Evolutionary conservation across 225 moss, liverwort and hornwort genomes (phyloP), one percentile per base, ranked within the genome.

Genomic region (Polytrichum formosum): DNA sequence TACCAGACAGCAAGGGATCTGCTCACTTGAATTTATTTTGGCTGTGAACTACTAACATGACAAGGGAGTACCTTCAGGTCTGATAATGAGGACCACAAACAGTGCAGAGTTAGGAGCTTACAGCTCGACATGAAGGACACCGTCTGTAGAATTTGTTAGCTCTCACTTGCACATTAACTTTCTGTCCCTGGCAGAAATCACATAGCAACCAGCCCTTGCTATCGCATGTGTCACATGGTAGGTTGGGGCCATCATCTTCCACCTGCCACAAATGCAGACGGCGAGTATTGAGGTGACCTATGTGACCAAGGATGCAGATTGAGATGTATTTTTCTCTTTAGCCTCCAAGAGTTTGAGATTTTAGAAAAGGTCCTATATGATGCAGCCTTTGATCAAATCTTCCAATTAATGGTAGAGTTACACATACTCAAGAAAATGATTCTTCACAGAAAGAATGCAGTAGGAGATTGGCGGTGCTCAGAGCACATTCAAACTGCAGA

Each of bases 71-170:
- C 33, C 33, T 63, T 68, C 22, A 25, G 53, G 66, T 25, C 28
- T 22, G 65, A 28, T 63, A 20, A 59, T 10, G 63, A 29, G 25
- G 64, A 26, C 66, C 37, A 54, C 68, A 71, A 35, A 62, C 19
- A 68, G 33, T 1, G 61, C 2, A 61, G 67, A 62, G 35, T 35
- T 64, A 63, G 46, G 73, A 67, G 75, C 85, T 85, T 65, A 85
- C 85, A 70, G 81, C 85, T 76, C 85, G 78, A 74, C 85, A 85
- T 64, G 84, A 78, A 56, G 85, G 85, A 69, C 85, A 85, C 17
- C 85, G 78, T 76, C 85, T 75, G 26, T 85, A 85, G 59, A 85
- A 81, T 68, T 80, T 80, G 73, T 81, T 85, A 22, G 78, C 78
- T 70, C 81, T 76, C 76, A 85, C 76, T 81, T 85, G 85, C 67